These are phyloP conservation scores for Exophiala aquamarina DNA, from an alignment of 2,329 filamentous ascomycete species.

Conservation along the genomic window DNA sequence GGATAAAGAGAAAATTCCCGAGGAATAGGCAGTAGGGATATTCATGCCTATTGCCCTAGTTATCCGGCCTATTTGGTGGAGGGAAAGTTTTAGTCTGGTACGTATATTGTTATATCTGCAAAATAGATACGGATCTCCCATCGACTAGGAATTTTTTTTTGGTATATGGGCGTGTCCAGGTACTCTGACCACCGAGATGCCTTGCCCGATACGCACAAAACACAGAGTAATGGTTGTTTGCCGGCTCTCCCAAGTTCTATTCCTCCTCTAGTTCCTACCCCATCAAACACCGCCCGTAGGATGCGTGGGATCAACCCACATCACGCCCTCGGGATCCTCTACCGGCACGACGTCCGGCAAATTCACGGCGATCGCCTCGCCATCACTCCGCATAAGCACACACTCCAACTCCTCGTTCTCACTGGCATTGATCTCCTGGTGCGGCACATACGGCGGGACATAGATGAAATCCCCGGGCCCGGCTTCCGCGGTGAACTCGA, in stretches of 20 bases:
- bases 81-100: background rate
- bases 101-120: too few species aligned
- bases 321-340: conserved; percentile 44
- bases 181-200: too few species aligned
- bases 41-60: too few species aligned
- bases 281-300: conserved; percentile 31
- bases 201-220: too few species aligned
- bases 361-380: conserved; percentile 47
- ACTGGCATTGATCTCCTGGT: conserved; percentile 48
- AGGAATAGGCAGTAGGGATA: background rate
- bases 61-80: too few species aligned
- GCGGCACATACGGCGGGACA: conserved; percentile 46
- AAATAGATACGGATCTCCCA: too few species aligned
- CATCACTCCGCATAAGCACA: conserved; percentile 44
- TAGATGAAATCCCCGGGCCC: conserved; percentile 50
- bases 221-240: too few species aligned
- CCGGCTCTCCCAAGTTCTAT: too few species aligned
- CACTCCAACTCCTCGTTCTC: conserved; percentile 45
- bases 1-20: conserved; percentile 11
- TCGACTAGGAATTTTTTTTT: too few species aligned
- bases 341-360: conserved; percentile 43
- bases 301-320: conserved; percentile 48
- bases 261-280: too few species aligned
- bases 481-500: conserved; percentile 47
- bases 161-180: too few species aligned